Base-by-base conservation (phyloP, 306 rosid genomes). In the Comarum palustre region DNA sequence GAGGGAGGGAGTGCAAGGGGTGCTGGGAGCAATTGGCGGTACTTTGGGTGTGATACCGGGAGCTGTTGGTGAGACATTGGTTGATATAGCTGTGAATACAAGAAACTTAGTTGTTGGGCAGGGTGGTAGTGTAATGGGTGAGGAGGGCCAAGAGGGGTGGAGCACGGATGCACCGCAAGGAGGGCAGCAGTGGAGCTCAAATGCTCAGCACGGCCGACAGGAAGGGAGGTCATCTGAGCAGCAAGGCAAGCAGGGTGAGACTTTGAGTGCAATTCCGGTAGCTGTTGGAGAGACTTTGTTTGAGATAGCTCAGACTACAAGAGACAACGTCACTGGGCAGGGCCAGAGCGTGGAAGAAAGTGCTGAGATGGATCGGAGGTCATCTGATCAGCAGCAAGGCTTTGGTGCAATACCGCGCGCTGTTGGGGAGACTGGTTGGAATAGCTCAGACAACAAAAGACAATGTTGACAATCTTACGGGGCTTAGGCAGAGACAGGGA, bases 371-470 rank as follows among this genome's bases (percentile, higher is more conserved):
- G 34, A 12, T 15, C 4, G 6, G 47, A n/a, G 27, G 2, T 68
- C 29, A 15, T 20, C 74, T 4, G 27, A 31, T 31, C 61, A 27
- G 22, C 60, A 51, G 73, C 46, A 32, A 69, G 73, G 42, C 22
- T 6, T 15, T 5, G 22, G 66, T 60, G 39, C 66, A 60, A 29
- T 60, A 11, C 31, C 86, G 13, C 81, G 76, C 8, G 90, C 90
- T 42, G 71, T 87, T 43, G 93, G 89, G 2, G 98, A 90, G 69
- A 86, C 97, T 89, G 38, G 65, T 72, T 25, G 97, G 88, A 80
- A 89, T 89, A 11, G 96, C 90, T 0, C 66, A 87, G 77, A 77
- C 91, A 43, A 85, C 91, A 0, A 85, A 84, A 73, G 78, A 78
- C 19, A 27, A 85, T 7, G 92, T 82, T 66, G 75, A 60, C 63